Base-by-base conservation (phyloP, 331 rosid species). In the Pyrus hybrid region DNA sequence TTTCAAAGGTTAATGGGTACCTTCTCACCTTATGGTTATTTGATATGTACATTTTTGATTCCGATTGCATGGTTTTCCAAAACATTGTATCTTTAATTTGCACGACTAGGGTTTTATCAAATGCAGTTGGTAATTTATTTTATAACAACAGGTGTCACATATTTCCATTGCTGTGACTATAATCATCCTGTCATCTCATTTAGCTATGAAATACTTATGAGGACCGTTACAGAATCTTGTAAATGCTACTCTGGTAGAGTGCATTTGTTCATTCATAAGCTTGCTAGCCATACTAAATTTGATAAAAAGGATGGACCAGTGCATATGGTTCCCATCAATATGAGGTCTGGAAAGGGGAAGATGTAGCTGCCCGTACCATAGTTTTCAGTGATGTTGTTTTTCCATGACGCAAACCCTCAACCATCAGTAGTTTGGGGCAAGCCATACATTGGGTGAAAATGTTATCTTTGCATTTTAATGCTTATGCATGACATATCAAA, bases 1-100 rank as follows among this genome's bases (percentile, higher is more conserved):
- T 95, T 89, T 85, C 99, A 83, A 95, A 95, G 99, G 99, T 95
- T 77, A 80, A 81, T 83, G 67, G 77, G 74, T 84, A 85, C 84
- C 90, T 82, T 87, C 82, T 85, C 84, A 63, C 71, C 80, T 81
- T 76, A 60, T 73, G 54, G 78, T 80, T 85, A 78, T 73, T 63
- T 73, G 71, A 62, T 75, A 45, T 54, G 63, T 28, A 33, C 73
- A 74, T 68, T 77, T 72, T 77, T 83, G 25, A 35, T 60, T 73
- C 33, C 64, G 45, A 35, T 49, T 47, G 23, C 65, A 61, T 76
- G 32, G 70, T 82, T 69, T 8, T 51, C 51, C 12, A 37, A 58
- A 68, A 33, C 33, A 32, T 21, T 63, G 29, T 14, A 45, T 45
- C 53, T 58, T 71, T 71, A 33, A 45, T 49, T 68, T 79, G 61